Evolutionary conservation across 1,284 basidiomycete species (phyloP), one percentile per base, ranked within the genome.

Genomic region (Boletus hoseneyae): DNA sequence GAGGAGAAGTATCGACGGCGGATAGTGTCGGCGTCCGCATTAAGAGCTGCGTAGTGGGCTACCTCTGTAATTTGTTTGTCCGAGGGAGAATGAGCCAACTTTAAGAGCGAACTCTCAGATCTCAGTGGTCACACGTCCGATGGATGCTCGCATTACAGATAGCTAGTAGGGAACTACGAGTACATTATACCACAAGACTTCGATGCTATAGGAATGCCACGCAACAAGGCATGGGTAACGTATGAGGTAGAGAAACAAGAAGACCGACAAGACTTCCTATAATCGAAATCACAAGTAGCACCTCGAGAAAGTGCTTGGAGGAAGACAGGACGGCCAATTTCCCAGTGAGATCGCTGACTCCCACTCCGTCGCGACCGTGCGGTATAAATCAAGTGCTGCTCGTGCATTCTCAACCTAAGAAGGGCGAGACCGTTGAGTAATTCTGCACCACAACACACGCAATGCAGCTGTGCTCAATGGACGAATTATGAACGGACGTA

Each of bases 281-380:
- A 30, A 27, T 30, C 37, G 50, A 46, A 42, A 40, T 66, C 53
- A 88, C 45, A 79, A 66, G 63, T 89, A 90, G 66, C 86, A 90
- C 57, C 87, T 79, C 43, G 88, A 88, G 67, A 85, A 90, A 7
- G 80, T 81, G 63, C 80, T 82, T 0, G 89, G 88, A 32, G 89
- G 87, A 42, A 91, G 77, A 48, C 75, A 75, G 54, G 79, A 84
- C 2, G 89, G 87, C 88, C 88, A 91, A 52, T 82, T 78, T 12
- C 78, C 79, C 29, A 70, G 73, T 10, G 73, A 64, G 44, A 90
- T 72, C 19, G 77, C 70, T n/a, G 55, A 63, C 62, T 90, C 87
- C 86, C 87, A 90, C 47, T 82, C 78, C 16, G 70, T 65, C 4
- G 77, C 72, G 52, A 79, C 75, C 19, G 85, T 87, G 43, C 89